Evolutionary conservation across 805 yeast genomes (phyloP).

Genomic region (Wickerhamiella sorbophila): DNA sequence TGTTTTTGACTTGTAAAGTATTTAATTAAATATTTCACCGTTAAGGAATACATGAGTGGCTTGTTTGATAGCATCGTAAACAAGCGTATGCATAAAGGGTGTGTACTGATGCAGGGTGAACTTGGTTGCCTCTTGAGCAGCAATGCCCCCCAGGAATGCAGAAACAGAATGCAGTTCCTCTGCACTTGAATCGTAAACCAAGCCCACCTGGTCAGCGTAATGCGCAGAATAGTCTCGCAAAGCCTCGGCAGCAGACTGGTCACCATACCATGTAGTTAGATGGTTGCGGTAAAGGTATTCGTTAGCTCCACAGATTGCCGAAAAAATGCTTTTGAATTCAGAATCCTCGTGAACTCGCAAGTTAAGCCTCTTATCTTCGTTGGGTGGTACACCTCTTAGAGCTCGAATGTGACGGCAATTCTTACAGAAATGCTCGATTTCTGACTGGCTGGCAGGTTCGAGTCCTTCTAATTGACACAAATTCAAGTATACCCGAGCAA

Average conservation of each 20-base stretch:
- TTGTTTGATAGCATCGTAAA: conserved; percentile 51
- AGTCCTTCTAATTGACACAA: neutral
- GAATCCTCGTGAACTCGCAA: conserved; percentile 3
- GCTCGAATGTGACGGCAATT: conserved; percentile 33
- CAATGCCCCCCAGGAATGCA: conserved; percentile 71
- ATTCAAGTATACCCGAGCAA: conserved; percentile 20
- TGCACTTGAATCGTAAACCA: conserved; percentile 25
- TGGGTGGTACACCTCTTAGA: conserved; percentile 30
- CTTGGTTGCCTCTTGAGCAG: conserved; percentile 73
- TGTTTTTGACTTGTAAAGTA: conserved; percentile 36
- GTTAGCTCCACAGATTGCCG: neutral
- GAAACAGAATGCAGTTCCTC: conserved; percentile 42
- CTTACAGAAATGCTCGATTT: conserved; percentile 41
- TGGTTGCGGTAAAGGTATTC: neutral
- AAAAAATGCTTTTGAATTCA: conserved; percentile 13
- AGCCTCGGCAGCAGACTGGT: neutral
- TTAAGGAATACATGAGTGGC: neutral
- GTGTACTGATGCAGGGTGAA: conserved; percentile 62
- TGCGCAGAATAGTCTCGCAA: neutral
- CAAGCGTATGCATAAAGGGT: conserved; percentile 55
- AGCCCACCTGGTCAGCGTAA: conserved; percentile 1
- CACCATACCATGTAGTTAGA: neutral
- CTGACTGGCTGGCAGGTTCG: conserved; percentile 25
- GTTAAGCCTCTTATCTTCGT: no score
- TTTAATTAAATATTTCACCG: neutral